Conservation (phyloP, 1,139 yeast species). For the Pichia sp. region DNA sequence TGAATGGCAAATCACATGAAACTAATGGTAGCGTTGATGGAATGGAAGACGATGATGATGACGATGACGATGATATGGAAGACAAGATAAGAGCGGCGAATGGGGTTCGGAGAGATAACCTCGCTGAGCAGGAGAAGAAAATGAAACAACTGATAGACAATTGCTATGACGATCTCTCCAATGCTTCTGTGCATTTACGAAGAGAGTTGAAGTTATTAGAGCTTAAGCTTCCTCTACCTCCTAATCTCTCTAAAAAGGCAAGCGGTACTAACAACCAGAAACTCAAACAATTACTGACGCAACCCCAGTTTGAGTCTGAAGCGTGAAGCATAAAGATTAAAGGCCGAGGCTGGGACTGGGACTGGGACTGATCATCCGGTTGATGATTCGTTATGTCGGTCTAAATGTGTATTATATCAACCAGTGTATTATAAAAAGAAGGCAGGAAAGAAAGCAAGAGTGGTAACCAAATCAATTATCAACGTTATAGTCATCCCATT, state of each 20-base stretch:
- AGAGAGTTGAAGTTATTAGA: constrained; percentile 54
- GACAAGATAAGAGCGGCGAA: constrained; percentile 19
- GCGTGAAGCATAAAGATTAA: too few species aligned
- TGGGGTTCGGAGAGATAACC: constrained; percentile 30
- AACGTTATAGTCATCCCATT: constrained; percentile 65
- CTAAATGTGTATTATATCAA: too few species aligned
- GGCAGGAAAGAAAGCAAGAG: background rate
- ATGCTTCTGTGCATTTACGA: constrained; percentile 40
- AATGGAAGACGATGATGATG: constrained; percentile 2
- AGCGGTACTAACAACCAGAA: constrained; percentile 48
- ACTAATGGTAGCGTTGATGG: too few species aligned
- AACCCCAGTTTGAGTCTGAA: too few species aligned
- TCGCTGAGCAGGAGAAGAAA: constrained; percentile 20
- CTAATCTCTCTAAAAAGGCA: constrained; percentile 55
- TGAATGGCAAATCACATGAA: too few species aligned
- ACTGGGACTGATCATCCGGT: too few species aligned
- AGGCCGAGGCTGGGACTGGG: too few species aligned
- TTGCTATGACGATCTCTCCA: constrained; percentile 24
- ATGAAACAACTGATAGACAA: constrained; percentile 17
- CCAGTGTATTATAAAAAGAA: too few species aligned
- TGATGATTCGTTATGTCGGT: too few species aligned
- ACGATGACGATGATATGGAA: constrained; percentile 26
- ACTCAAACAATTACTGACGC: constrained; percentile 28
- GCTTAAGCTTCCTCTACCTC: constrained; percentile 51
- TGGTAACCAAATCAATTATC: constrained; percentile 1